Percentiles rank a stretch among this genome's conserved stretches.
Conservation (phyloP, 164 flowering plant genomes). For the Chimonanthus praecox region DNA sequence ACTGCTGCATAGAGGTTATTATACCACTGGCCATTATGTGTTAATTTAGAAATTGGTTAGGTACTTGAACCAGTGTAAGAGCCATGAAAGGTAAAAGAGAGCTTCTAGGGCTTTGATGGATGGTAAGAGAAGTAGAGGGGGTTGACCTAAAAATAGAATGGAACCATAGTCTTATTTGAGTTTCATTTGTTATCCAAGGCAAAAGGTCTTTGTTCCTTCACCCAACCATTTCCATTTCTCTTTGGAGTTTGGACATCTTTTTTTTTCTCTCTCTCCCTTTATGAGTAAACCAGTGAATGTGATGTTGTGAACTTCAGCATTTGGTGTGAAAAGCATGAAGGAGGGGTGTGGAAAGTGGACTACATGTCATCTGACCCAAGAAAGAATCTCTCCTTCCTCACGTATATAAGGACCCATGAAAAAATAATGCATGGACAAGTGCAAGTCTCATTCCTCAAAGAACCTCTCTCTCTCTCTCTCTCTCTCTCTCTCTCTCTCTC, state of each 20-base stretch:
- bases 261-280: neutral
- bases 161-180: neutral
- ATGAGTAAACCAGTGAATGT: neutral
- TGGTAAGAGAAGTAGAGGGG: slow-evolving; percentile 3
- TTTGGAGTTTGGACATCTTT: neutral
- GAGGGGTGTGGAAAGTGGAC: slow-evolving; percentile 39
- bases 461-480: slow-evolving; percentile 11
- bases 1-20: too few species aligned
- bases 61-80: neutral
- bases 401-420: slow-evolving; percentile 29
- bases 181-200: slow-evolving; percentile 6
- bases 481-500: slow-evolving; percentile 7
- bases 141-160: slow-evolving; percentile 14
- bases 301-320: neutral
- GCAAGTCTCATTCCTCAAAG: slow-evolving; percentile 7
- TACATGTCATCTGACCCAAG: slow-evolving; percentile 30
- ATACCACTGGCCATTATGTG: neutral
- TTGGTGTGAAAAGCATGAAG: slow-evolving; percentile 37
- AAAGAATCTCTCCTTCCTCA: slow-evolving; percentile 23
- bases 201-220: neutral
- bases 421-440: slow-evolving; percentile 33
- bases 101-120: neutral
- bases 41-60: too few species aligned
- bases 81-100: slow-evolving; percentile 1
- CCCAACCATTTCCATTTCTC: neutral